Percentiles rank a stretch among this genome's conserved stretches.
These are phyloP conservation scores for Calocera viscosa DNA, from an alignment of 768 basidiomycete species.

Conservation along the genomic window DNA sequence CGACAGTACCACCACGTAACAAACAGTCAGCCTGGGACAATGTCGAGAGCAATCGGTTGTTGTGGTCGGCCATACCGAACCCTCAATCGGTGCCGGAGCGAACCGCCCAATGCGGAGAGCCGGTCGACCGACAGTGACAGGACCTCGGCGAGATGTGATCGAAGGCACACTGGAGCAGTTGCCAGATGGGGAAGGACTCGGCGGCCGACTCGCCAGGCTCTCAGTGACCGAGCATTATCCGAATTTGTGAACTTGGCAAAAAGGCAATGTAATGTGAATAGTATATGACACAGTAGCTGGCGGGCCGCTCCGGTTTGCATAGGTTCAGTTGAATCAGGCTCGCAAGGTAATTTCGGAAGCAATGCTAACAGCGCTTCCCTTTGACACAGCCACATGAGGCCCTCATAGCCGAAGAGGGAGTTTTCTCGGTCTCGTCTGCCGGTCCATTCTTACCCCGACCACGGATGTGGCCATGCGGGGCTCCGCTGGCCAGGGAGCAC, in stretches of 20 bases:
- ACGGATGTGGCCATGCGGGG: not conserved
- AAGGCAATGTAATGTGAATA: no score
- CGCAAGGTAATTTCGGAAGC: not conserved
- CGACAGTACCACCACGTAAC: no score
- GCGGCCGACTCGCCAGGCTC: not conserved
- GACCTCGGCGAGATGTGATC: not conserved
- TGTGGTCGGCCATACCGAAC: no score
- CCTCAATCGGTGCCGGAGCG: no score
- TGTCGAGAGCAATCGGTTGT: no score
- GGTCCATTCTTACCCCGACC: not conserved
- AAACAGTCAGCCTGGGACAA: no score
- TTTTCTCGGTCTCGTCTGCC: not conserved
- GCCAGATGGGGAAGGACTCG: not conserved
- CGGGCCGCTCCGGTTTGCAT: no score
- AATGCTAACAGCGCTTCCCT: not conserved
- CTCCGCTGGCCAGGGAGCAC: not conserved
- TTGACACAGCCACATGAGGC: not conserved
- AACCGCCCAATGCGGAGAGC: no score
- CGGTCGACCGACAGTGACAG: no score
- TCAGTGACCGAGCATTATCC: no score
- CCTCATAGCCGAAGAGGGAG: not conserved
- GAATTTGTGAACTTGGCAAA: no score
- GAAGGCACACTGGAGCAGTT: not conserved
- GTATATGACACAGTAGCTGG: no score
- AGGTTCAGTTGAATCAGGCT: not conserved